These are phyloP conservation scores for Salvia hispanica DNA, from an alignment of 257 asterid genomes.

Conservation along the genomic window DNA sequence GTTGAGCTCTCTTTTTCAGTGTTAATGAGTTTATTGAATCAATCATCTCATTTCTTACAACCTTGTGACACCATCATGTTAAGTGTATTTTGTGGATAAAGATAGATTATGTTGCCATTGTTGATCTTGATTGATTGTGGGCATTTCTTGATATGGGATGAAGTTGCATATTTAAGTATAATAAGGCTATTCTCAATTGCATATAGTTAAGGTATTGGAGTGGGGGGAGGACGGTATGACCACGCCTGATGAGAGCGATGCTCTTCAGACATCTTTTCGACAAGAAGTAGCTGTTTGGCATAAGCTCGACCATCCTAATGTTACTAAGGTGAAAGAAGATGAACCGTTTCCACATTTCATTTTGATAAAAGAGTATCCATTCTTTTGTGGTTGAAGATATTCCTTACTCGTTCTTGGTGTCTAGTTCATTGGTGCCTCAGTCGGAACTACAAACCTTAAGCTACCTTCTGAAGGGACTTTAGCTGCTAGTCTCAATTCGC, in stretches of 20 bases:
- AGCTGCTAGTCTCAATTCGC: slow-evolving; percentile 36
- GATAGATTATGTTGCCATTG: background rate
- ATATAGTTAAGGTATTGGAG: slow-evolving; percentile 65
- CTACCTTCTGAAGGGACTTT: slow-evolving; percentile 46
- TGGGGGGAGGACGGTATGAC: slow-evolving; percentile 76
- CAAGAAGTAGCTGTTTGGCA: slow-evolving; percentile 79
- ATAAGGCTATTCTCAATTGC: slow-evolving; percentile 16
- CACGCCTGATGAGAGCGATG: slow-evolving; percentile 55
- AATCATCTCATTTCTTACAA: background rate
- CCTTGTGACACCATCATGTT: too few species aligned
- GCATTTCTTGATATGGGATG: too few species aligned
- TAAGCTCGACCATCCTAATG: slow-evolving; percentile 71
- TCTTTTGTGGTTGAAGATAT: too few species aligned
- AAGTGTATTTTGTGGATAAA: background rate
- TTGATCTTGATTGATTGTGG: background rate
- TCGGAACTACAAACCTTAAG: slow-evolving; percentile 59
- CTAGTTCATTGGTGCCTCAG: slow-evolving; percentile 63
- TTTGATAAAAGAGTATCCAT: too few species aligned
- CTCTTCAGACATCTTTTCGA: slow-evolving; percentile 55
- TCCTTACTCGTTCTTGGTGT: background rate
- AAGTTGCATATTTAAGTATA: background rate
- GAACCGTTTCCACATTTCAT: too few species aligned
- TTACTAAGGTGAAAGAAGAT: slow-evolving; percentile 49
- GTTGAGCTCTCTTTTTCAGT: background rate
- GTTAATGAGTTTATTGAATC: too few species aligned